These are phyloP conservation scores for Closterium sp. DNA, from an alignment of 139 green algal genomes.

Conservation along the genomic window DNA sequence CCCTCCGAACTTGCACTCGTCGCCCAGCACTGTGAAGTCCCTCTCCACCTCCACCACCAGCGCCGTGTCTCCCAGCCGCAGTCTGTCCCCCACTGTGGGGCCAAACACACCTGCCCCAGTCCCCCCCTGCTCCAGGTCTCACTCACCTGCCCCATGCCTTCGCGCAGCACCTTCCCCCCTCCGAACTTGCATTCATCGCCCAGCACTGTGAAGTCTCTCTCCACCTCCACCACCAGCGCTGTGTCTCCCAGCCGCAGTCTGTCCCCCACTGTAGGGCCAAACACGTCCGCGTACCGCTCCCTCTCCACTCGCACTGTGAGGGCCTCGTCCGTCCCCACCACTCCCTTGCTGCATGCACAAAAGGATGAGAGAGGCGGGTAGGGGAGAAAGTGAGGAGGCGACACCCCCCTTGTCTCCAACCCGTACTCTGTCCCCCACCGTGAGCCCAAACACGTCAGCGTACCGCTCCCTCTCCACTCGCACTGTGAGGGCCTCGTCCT, in stretches of 20 bases:
- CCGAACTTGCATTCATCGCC: constrained; percentile 63
- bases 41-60: constrained; percentile 49
- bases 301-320: constrained; percentile 35
- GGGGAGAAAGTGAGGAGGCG: not conserved
- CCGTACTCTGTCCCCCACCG: constrained; percentile 49
- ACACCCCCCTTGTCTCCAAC: constrained; percentile 49
- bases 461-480: constrained; percentile 44
- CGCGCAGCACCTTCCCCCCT: constrained; percentile 58
- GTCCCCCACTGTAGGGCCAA: constrained; percentile 54
- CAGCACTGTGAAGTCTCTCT: constrained; percentile 55
- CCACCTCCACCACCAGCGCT: constrained; percentile 43
- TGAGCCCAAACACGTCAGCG: constrained; percentile 54
- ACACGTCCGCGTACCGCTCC: constrained; percentile 52
- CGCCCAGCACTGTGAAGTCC: constrained; percentile 56
- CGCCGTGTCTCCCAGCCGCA: constrained; percentile 52
- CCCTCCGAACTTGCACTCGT: constrained; percentile 62
- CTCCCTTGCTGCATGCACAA: not conserved
- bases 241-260: constrained; percentile 55
- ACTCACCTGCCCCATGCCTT: constrained; percentile 58
- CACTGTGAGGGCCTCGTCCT: constrained; percentile 22
- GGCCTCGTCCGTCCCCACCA: constrained; percentile 17
- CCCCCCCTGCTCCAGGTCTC: not conserved
- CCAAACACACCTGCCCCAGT: constrained; percentile 53
- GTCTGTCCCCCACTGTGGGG: constrained; percentile 50
- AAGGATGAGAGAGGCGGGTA: not conserved